Evolutionary conservation across 2,329 filamentous ascomycete genomes (phyloP).

Genomic region (Myriosclerotinia scirpicola): DNA sequence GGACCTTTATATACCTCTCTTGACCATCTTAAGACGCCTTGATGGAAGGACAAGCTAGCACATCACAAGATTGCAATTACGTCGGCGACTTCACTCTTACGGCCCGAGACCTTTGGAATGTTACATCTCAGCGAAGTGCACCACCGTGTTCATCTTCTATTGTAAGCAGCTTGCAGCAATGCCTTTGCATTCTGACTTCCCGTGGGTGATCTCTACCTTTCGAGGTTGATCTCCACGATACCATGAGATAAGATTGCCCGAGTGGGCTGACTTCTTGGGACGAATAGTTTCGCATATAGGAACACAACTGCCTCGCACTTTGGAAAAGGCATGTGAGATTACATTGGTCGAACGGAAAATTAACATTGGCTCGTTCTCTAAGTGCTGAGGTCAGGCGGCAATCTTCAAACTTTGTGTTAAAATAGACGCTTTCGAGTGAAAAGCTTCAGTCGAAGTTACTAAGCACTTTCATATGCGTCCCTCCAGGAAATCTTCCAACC

Average conservation of each 20-base stretch:
- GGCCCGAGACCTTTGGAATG: background rate
- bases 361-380: background rate
- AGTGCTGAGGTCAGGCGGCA: background rate
- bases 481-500: background rate
- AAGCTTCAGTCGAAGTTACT: background rate
- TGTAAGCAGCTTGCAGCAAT: background rate
- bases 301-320: background rate
- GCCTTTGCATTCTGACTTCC: background rate
- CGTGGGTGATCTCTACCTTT: background rate
- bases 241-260: background rate
- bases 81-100: background rate
- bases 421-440: background rate
- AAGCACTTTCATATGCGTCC: background rate
- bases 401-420: background rate
- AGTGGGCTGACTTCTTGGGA: background rate
- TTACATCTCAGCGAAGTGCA: background rate
- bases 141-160: background rate
- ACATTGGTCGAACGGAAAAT: background rate
- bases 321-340: background rate
- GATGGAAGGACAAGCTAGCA: background rate
- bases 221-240: background rate
- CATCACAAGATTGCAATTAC: background rate
- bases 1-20: constrained; percentile 4
- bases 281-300: background rate
- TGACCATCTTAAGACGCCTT: background rate